These are phyloP conservation scores for Lepidium didymum DNA, from an alignment of 345 rosid species.

Conservation along the genomic window DNA sequence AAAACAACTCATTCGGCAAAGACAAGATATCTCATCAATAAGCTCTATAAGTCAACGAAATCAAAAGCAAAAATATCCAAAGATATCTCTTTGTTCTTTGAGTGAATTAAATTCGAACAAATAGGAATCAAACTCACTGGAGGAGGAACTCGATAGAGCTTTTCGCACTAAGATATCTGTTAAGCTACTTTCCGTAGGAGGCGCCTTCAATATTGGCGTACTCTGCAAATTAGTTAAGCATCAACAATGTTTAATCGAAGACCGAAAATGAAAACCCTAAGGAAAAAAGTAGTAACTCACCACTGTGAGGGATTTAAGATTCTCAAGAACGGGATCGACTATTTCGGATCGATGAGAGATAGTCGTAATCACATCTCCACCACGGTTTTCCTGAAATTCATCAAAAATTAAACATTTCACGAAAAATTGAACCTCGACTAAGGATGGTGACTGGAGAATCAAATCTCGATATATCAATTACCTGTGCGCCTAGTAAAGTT, in stretches of 20 bases:
- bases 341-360: slow-evolving; percentile 53
- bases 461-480: slow-evolving; percentile 6
- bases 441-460: neutral
- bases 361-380: slow-evolving; percentile 70
- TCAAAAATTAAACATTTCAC: neutral
- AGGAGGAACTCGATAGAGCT: slow-evolving; percentile 50
- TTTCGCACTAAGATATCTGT: slow-evolving; percentile 87
- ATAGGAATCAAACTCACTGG: slow-evolving; percentile 33
- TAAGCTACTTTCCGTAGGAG: slow-evolving; percentile 73
- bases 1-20: neutral
- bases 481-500: slow-evolving; percentile 37
- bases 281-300: slow-evolving; percentile 33
- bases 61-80: neutral
- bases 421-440: neutral
- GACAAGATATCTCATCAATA: neutral
- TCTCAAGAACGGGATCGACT: slow-evolving; percentile 70
- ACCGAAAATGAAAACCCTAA: neutral
- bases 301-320: slow-evolving; percentile 65
- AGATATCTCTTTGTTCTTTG: neutral
- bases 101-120: neutral
- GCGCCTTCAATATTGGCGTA: slow-evolving; percentile 61
- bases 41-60: neutral
- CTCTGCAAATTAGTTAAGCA: slow-evolving; percentile 36
- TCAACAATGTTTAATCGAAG: neutral
- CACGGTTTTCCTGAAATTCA: slow-evolving; percentile 19